Conservation (phyloP, 169 alveolate species). For the Plasmodium vinckei region DNA sequence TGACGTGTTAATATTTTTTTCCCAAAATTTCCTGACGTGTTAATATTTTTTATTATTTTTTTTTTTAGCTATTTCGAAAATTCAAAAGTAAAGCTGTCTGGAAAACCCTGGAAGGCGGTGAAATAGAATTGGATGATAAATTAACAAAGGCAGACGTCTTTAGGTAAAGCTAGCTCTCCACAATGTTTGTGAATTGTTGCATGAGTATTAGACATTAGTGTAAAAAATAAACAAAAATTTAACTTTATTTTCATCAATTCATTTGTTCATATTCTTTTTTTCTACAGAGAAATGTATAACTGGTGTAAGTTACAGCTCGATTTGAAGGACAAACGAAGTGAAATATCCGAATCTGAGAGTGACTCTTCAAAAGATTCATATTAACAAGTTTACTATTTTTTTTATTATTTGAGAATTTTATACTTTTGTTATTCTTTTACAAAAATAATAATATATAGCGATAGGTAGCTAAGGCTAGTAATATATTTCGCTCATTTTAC, state of each 20-base stretch:
- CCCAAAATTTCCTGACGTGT: too few relatives aligned
- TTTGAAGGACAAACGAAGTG: conserved; percentile 38
- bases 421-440: background rate
- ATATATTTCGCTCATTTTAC: conserved; percentile 2
- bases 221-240: background rate
- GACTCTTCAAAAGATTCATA: conserved; percentile 71
- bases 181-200: background rate
- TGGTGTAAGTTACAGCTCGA: conserved; percentile 68
- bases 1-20: background rate
- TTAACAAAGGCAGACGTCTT: conserved; percentile 84
- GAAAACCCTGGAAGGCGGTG: conserved; percentile 86
- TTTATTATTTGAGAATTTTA: too few relatives aligned
- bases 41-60: conserved; percentile 1
- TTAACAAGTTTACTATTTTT: background rate
- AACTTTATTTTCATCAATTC: conserved; percentile 37
- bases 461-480: background rate
- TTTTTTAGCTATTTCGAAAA: conserved; percentile 77
- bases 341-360: conserved; percentile 51
- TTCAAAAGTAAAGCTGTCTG: conserved; percentile 85
- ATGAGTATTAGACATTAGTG: background rate
- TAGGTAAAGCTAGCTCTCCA: conserved; percentile 67
- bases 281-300: conserved; percentile 69
- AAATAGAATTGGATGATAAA: conserved; percentile 85
- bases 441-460: background rate
- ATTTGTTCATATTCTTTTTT: conserved; percentile 25